phyloP scores from a whole-genome alignment of 345 rosid species.

The Syzygium aromaticum region DNA sequence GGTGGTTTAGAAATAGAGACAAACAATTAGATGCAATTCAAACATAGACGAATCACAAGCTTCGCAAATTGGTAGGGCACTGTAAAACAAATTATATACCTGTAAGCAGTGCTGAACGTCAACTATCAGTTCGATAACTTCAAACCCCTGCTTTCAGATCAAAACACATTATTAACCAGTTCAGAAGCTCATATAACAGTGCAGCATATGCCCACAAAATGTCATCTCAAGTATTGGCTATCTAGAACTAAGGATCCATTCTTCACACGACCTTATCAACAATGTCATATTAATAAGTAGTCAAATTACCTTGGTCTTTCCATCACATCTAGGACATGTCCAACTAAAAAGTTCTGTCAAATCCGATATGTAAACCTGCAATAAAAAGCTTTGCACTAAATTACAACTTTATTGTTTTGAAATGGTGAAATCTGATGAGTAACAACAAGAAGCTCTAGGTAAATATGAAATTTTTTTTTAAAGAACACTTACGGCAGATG shows the following conservation, averaged over 20 bases:
- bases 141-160: constrained; percentile 57
- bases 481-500: constrained; percentile 68
- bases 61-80: background rate
- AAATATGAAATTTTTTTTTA: background rate
- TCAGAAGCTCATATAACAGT: background rate
- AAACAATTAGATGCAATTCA: background rate
- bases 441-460: background rate
- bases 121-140: constrained; percentile 74
- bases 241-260: background rate
- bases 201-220: background rate
- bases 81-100: constrained; percentile 20
- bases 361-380: constrained; percentile 81
- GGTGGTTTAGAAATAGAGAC: background rate
- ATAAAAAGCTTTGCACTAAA: background rate
- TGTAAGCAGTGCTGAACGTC: constrained; percentile 79
- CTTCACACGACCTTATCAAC: background rate
- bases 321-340: constrained; percentile 86
- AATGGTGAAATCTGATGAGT: background rate
- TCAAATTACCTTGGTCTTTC: constrained; percentile 48
- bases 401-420: background rate
- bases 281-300: background rate
- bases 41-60: background rate
- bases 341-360: constrained; percentile 71
- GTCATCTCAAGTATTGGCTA: background rate
- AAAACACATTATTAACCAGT: background rate